phyloP scores from a whole-genome alignment of 495 filamentous ascomycete genomes.

The Tirmania nivea region DNA sequence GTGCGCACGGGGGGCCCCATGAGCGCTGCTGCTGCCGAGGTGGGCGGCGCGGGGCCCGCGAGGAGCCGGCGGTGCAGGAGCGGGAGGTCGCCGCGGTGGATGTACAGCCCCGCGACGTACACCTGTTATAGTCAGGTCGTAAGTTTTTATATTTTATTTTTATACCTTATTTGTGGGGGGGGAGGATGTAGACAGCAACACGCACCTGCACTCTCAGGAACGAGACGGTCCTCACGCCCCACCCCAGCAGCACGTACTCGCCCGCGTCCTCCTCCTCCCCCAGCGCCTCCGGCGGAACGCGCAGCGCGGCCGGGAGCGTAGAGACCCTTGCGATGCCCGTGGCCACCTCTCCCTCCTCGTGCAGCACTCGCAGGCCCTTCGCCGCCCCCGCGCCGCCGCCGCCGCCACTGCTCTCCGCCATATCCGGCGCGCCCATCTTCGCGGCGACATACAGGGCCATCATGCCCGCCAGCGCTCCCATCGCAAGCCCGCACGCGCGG shows the following conservation, averaged over 20 bases:
- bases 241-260: constrained; percentile 70
- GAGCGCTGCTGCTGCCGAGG: constrained; percentile 21
- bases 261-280: constrained; percentile 19
- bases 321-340: constrained; percentile 16
- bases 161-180: too few species aligned
- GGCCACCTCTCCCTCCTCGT: constrained; percentile 14
- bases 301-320: constrained; percentile 20
- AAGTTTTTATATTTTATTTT: too few species aligned
- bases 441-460: background rate
- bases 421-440: background rate
- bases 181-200: too few species aligned
- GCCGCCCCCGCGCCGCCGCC: constrained; percentile 8
- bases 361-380: background rate
- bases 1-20: constrained; percentile 48
- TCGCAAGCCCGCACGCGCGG: constrained; percentile 30
- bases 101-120: constrained; percentile 81
- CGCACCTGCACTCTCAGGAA: constrained; percentile 43
- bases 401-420: constrained; percentile 21
- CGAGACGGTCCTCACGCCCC: constrained; percentile 72
- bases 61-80: constrained; percentile 31
- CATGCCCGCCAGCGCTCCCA: constrained; percentile 19
- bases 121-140: too few species aligned
- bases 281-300: constrained; percentile 3
- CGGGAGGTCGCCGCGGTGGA: constrained; percentile 53
- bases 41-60: background rate